These are phyloP conservation scores for Globisporangium iwayamae DNA, from an alignment of 352 stramenopile genomes.

Conservation along the genomic window DNA sequence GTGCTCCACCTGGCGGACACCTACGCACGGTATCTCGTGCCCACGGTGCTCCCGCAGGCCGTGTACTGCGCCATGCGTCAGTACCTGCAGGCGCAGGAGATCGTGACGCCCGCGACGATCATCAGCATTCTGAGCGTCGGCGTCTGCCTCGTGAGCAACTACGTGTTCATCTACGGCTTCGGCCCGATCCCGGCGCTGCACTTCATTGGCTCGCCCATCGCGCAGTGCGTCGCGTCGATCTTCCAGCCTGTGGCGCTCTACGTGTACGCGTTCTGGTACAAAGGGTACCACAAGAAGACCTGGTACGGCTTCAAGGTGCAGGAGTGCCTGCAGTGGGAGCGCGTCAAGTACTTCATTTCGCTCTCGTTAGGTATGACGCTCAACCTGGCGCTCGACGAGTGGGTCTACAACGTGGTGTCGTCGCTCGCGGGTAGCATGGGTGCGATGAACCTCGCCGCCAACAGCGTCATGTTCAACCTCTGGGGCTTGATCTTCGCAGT, in stretches of 20 bases:
- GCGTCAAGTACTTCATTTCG: conserved; percentile 59
- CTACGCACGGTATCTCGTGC: conserved; percentile 55
- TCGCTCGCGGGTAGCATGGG: conserved; percentile 65
- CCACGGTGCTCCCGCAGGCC: conserved; percentile 63
- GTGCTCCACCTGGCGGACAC: conserved; percentile 61
- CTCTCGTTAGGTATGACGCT: conserved; percentile 75
- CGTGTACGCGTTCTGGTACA: conserved; percentile 78
- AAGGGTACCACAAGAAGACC: conserved; percentile 74
- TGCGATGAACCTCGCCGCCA: conserved; percentile 60
- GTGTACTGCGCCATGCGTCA: conserved; percentile 73
- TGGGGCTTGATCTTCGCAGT: conserved; percentile 81
- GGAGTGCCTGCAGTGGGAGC: conserved; percentile 57
- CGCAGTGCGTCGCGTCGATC: conserved; percentile 58
- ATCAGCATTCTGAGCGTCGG: conserved; percentile 65
- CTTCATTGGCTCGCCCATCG: conserved; percentile 75
- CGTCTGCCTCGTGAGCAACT: conserved; percentile 69
- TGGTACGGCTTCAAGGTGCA: conserved; percentile 61
- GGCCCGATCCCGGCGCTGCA: conserved; percentile 48
- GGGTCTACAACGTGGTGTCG: conserved; percentile 77
- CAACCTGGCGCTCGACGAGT: conserved; percentile 75
- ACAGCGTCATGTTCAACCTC: conserved; percentile 81
- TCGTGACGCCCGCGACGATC: conserved; percentile 75
- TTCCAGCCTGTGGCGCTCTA: conserved; percentile 73
- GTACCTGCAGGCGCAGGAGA: conserved; percentile 80
- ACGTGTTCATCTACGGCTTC: conserved; percentile 78